Conservation (phyloP, 768 basidiomycete species). For the Boletus rubescentipes region DNA sequence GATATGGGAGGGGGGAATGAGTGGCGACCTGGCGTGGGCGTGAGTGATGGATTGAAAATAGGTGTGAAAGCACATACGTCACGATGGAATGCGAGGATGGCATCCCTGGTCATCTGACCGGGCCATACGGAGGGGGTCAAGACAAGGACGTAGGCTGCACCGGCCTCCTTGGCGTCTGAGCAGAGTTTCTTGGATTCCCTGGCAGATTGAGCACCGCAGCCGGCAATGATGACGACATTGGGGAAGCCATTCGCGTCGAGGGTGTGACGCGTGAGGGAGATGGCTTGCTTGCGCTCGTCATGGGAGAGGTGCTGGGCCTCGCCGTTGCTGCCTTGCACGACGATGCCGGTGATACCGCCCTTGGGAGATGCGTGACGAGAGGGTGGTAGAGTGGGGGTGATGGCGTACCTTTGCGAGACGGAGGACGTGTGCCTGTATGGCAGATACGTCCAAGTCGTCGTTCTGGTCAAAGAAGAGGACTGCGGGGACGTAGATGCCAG, state of each 20-base stretch:
- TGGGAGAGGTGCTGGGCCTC: conserved; percentile 77
- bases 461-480: conserved; percentile 70
- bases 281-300: conserved; percentile 64
- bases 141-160: conserved; percentile 79
- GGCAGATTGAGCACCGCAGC: conserved; percentile 80
- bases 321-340: conserved; percentile 74
- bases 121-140: conserved; percentile 74
- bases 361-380: conserved; percentile 32
- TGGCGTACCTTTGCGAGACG: conserved; percentile 62
- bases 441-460: conserved; percentile 66
- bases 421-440: conserved; percentile 69
- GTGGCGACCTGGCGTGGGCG: conserved; percentile 54
- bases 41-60: neutral
- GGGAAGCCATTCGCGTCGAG: conserved; percentile 71
- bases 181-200: conserved; percentile 72
- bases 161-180: conserved; percentile 72
- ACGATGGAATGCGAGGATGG: conserved; percentile 64
- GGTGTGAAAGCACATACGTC: conserved; percentile 39
- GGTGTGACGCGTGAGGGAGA: conserved; percentile 64
- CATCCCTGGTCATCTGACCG: conserved; percentile 58
- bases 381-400: conserved; percentile 3
- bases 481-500: conserved; percentile 66
- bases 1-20: conserved; percentile 63
- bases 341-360: conserved; percentile 72
- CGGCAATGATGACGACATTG: conserved; percentile 70